Percentiles rank a stretch among this genome's conserved stretches.
Evolutionary conservation across 2,329 filamentous ascomycete species (phyloP).

Genomic region (Scedosporium minutisporum): DNA sequence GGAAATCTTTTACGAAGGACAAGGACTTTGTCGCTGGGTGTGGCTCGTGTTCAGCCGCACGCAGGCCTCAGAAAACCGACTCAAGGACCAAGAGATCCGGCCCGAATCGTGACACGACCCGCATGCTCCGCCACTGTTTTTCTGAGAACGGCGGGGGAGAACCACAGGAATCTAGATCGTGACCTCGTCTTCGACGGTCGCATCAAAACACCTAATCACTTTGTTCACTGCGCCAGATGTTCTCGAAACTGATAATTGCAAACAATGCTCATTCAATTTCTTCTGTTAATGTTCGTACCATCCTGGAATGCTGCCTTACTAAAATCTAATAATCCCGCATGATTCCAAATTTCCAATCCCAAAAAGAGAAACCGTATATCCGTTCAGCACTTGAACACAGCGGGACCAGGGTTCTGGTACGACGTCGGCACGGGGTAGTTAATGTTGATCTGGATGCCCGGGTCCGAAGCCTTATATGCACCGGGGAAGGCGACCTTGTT

Average conservation of each 20-base stretch:
- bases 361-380: background rate
- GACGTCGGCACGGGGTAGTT: conserved; percentile 29
- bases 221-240: background rate
- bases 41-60: too few relatives aligned
- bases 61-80: too few relatives aligned
- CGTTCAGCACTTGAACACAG: conserved; percentile 3
- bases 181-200: too few relatives aligned
- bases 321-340: background rate
- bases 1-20: too few relatives aligned
- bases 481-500: conserved; percentile 27
- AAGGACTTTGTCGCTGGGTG: too few relatives aligned
- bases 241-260: background rate
- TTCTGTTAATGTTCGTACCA: background rate
- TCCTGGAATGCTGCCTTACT: background rate
- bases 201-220: too few relatives aligned
- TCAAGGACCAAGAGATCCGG: too few relatives aligned
- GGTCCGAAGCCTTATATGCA: conserved; percentile 26
- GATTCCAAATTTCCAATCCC: background rate
- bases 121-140: too few relatives aligned
- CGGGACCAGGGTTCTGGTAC: conserved; percentile 15
- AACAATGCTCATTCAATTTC: background rate
- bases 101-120: too few relatives aligned
- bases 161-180: too few relatives aligned
- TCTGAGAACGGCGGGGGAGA: too few relatives aligned
- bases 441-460: conserved; percentile 29